Base-by-base conservation (phyloP, 768 basidiomycete genomes). In the Auricularia cornea region DNA sequence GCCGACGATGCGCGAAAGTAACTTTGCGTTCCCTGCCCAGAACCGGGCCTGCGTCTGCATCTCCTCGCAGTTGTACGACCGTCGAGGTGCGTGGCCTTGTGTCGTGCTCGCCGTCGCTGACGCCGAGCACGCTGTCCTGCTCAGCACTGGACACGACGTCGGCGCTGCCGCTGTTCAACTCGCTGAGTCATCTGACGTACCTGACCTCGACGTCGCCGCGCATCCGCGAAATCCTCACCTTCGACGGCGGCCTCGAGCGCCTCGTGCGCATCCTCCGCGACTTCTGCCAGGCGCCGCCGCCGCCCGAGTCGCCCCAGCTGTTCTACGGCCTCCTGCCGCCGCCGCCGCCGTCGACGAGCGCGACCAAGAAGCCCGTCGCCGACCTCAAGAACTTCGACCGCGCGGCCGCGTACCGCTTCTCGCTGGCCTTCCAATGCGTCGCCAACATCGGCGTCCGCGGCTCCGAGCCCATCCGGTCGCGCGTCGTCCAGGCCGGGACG, bases 221-320 rank as follows among this genome's bases (percentile, higher is more conserved):
- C 62, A 98, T 99, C 76, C 88, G 96, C 64, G 97, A 99, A 77
- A 98, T 97, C 69, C 91, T 99, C 84, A 96, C 94, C 32, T 88
- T 90, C 83, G 96, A 98, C 71, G 97, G 97, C 57, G 97, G 97
- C 1, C 85, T 99, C 20, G 97, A 99, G 72, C 88, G 96, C 16
- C 87, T 99, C 32, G 90, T 98, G 14, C 85, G 90, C 63, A 92
- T 99, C 66, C 81, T 96, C 11, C 90, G 90, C 70, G 91, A 94
- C 66, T 92, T 92, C 69, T 94, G 92, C 73, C 75, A 92, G 28
- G 86, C 82, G 66, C 91, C 92, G 1, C 90, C 92, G 1, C 88
- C 88, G 0, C 90, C 89, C 51, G 89, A 90, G 68, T 89, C 88
- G 69, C 86, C 89, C 1, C 79, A 87, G 31, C 67, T 86, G 48